Base-by-base conservation (phyloP, 768 basidiomycete species). In the Lentinula boryana region DNA sequence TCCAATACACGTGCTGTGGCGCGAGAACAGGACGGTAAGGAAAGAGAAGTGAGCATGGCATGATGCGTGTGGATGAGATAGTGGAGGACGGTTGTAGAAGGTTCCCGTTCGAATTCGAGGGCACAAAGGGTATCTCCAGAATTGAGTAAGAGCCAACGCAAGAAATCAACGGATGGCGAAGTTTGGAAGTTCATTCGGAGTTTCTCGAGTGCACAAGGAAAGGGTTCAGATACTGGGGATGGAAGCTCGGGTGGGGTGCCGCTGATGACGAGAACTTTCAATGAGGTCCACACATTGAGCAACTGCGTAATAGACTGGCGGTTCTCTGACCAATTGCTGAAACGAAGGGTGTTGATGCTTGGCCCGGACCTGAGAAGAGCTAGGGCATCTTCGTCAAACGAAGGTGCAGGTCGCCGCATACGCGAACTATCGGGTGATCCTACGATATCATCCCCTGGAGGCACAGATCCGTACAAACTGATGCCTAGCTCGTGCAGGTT, bases 251-350 rank as follows among this genome's bases (percentile, higher is more conserved):
- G 85, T 5, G 76, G 46, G 0, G 81, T 82, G 35, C 87, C 88
- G 60, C 81, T 79, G 44, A 87, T 76, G 55, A 79, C 75, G 36
- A 91, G 80, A 21, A 80, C 78, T 57, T 73, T 74, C 59, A 91
- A 72, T 15, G 78, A 75, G 2, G 86, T 79, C 82, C 85, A 89
- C 59, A 85, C 73, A 56, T 81, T 78, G 63, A 90, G 81, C 43
- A 91, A 79, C 69, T 87, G 85, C 51, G 77, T 72, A 56, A 89
- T 72, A 15, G 80, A 74, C 43, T 81, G 71, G 54, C 78, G 71
- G 67, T 87, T 84, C 63, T 85, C 81, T 10, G 88, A 85, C 87
- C 86, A 89, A 68, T 91, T 90, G 68, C 79, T 81, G 66, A 91
- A 85, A 58, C 80, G 79, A 4, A 91, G 76, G 5, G 77, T 71